These are phyloP conservation scores for Talaromyces islandicus DNA, from an alignment of 2,329 filamentous ascomycete species.

Conservation along the genomic window DNA sequence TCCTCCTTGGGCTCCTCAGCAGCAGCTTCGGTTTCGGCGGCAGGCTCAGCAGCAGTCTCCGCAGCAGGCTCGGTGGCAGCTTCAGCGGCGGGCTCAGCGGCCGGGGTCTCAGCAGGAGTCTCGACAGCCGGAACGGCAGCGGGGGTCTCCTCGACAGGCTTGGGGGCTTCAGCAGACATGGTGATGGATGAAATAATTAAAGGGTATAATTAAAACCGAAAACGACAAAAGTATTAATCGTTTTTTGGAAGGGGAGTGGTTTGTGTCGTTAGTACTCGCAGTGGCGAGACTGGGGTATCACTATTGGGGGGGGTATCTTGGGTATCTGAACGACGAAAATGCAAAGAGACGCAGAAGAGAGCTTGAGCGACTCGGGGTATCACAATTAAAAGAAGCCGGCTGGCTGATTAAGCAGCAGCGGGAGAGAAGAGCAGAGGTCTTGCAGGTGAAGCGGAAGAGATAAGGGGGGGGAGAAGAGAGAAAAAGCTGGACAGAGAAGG, in stretches of 20 bases:
- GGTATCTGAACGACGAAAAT: conserved; percentile 31
- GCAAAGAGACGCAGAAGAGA: conserved; percentile 19
- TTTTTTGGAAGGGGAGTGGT: too few species aligned
- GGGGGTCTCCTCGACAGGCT: conserved; percentile 58
- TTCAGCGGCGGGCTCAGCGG: conserved; percentile 16
- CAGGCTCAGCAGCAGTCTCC: conserved; percentile 19
- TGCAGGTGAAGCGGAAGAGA: conserved; percentile 11
- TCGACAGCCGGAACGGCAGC: conserved; percentile 52
- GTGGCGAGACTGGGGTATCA: conserved; percentile 11
- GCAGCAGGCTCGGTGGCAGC: conserved; percentile 6
- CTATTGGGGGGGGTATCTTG: conserved; percentile 19
- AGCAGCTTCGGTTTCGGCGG: conserved; percentile 26
- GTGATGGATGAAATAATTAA: conserved; percentile 11
- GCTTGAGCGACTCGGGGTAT: conserved; percentile 33
- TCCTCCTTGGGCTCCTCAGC: conserved; percentile 26
- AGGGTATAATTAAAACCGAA: conserved; percentile 4
- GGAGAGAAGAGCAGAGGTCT: conserved; percentile 16
- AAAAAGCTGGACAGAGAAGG: conserved; percentile 17
- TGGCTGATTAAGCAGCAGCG: conserved; percentile 16
- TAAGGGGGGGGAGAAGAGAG: conserved; percentile 11
- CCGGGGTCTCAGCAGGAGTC: conserved; percentile 60
- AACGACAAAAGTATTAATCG: too few species aligned
- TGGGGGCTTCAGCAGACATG: conserved; percentile 69
- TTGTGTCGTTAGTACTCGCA: conserved; percentile 1
- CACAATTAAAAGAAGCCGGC: conserved; percentile 24